These are phyloP conservation scores for Glycine soja DNA, from an alignment of 306 rosid species.

Conservation along the genomic window DNA sequence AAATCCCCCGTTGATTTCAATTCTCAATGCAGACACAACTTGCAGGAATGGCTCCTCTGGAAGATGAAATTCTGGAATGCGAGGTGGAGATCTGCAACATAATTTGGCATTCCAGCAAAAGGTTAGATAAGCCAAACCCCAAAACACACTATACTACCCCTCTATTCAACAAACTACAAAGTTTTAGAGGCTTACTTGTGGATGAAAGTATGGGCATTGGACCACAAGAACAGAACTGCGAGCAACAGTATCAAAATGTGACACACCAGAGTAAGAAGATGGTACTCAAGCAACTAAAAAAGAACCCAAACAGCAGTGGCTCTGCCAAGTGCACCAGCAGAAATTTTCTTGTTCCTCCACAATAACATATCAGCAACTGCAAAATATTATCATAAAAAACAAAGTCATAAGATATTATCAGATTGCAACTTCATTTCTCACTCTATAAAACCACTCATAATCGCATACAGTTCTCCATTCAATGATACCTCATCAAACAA, in stretches of 20 bases:
- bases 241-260: conserved; percentile 60
- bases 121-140: background rate
- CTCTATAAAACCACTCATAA: background rate
- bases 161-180: conserved; percentile 1
- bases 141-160: background rate
- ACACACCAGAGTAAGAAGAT: conserved; percentile 68
- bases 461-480: background rate
- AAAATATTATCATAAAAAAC: background rate
- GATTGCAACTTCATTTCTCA: background rate
- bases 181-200: conserved; percentile 57
- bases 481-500: background rate
- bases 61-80: conserved; percentile 60
- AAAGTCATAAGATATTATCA: background rate
- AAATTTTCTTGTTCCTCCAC: conserved; percentile 82
- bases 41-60: conserved; percentile 68
- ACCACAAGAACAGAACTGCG: conserved; percentile 70
- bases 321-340: conserved; percentile 62
- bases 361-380: conserved; percentile 81
- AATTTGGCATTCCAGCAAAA: background rate
- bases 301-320: conserved; percentile 64
- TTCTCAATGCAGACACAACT: conserved; percentile 55
- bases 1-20: conserved; percentile 60
- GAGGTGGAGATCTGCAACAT: conserved; percentile 59
- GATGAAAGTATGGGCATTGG: conserved; percentile 66
- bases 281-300: conserved; percentile 71